These are phyloP conservation scores for Microsporum audouinii DNA, from an alignment of 2,329 filamentous ascomycete species.

Conservation along the genomic window DNA sequence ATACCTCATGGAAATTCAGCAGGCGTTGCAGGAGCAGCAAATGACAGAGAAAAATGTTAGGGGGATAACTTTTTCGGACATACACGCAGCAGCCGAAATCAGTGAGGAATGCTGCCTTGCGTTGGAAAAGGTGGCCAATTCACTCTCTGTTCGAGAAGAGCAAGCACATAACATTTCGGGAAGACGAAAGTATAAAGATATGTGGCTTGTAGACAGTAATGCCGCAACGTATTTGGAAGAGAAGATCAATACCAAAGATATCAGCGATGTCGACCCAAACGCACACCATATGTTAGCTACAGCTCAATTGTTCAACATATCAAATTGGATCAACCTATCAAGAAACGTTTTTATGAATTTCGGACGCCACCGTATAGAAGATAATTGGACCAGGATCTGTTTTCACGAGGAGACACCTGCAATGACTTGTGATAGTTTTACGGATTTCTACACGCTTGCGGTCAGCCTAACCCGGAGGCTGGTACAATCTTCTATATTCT, in stretches of 20 bases:
- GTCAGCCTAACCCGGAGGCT: constrained; percentile 59
- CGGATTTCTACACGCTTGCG: constrained; percentile 60
- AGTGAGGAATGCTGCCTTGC: constrained; percentile 51
- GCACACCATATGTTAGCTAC: constrained; percentile 35
- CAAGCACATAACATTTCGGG: constrained; percentile 50
- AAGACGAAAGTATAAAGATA: constrained; percentile 46
- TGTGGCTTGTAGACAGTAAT: constrained; percentile 52
- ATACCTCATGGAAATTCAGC: constrained; percentile 54
- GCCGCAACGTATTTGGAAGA: constrained; percentile 25
- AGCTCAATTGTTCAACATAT: constrained; percentile 47
- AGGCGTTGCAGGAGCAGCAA: constrained; percentile 36
- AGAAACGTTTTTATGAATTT: constrained; percentile 64
- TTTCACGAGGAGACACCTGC: constrained; percentile 48
- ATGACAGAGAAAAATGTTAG: constrained; percentile 24
- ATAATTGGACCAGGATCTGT: constrained; percentile 56
- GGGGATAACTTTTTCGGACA: constrained; percentile 41
- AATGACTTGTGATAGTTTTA: constrained; percentile 62
- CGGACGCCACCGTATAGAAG: constrained; percentile 42
- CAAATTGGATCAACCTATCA: constrained; percentile 53
- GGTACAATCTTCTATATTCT: constrained; percentile 56
- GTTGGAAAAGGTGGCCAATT: constrained; percentile 58
- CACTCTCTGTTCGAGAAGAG: constrained; percentile 54
- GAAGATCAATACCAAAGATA: constrained; percentile 15
- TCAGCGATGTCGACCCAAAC: constrained; percentile 14
- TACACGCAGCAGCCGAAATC: constrained; percentile 64